These are phyloP conservation scores for Przewalskia tangutica DNA, from an alignment of 257 asterid species.

Conservation along the genomic window DNA sequence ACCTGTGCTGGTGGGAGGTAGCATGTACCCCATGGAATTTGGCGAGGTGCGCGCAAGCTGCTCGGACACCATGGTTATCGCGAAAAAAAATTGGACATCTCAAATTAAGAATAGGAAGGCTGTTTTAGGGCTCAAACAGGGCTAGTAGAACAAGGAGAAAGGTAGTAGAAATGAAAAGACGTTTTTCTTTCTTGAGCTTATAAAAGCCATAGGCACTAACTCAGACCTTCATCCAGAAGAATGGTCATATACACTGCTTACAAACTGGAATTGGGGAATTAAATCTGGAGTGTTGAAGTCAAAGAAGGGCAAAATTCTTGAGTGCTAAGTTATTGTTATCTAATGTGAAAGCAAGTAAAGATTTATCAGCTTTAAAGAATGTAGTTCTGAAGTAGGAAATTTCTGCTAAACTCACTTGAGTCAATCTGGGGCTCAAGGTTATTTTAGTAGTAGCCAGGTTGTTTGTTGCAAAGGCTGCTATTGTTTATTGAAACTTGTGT, in stretches of 20 bases:
- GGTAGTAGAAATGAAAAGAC: not conserved
- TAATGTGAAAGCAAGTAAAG: not conserved
- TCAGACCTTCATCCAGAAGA: not conserved
- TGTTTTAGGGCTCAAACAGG: not conserved
- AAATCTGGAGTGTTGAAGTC: not conserved
- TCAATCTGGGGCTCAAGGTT: not conserved
- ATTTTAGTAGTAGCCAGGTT: not conserved
- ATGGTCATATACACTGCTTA: not conserved
- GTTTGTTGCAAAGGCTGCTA: not conserved
- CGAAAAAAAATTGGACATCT: not conserved
- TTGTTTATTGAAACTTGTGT: not conserved
- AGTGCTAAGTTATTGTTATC: not conserved
- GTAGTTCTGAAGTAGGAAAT: not conserved
- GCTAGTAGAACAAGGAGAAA: not conserved
- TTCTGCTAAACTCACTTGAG: not conserved
- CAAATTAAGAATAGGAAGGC: not conserved
- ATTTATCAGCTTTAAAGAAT: not conserved
- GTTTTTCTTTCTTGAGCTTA: not conserved
- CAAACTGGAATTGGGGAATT: not conserved
- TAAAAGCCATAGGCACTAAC: not conserved
- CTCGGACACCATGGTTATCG: not conserved
- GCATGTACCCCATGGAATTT: not conserved
- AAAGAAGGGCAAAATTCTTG: not conserved
- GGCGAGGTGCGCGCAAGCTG: not conserved
- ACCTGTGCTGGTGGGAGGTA: not conserved